Percentiles rank a stretch among this genome's conserved stretches.
phyloP scores from a whole-genome alignment of 2,329 filamentous ascomycete genomes.

The Colletotrichum limetticola region DNA sequence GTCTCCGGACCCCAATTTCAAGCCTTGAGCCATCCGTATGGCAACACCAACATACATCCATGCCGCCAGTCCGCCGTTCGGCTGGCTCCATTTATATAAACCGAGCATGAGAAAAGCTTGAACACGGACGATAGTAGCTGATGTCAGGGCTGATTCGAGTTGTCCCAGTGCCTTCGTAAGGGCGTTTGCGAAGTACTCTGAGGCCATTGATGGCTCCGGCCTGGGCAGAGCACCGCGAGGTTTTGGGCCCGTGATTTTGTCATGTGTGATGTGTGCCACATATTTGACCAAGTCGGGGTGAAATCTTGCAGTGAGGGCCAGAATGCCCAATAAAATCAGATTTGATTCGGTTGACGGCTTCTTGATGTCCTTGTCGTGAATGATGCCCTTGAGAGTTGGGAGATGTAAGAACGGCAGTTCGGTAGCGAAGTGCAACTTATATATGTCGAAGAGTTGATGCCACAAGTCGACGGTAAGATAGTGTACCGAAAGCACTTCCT shows the following conservation, averaged over 20 bases:
- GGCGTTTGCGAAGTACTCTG: conserved; percentile 72
- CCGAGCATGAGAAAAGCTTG: conserved; percentile 78
- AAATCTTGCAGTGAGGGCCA: conserved; percentile 77
- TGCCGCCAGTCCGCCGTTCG: conserved; percentile 65
- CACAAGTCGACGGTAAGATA: conserved; percentile 74
- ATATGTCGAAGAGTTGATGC: conserved; percentile 76
- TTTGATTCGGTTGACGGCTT: conserved; percentile 59
- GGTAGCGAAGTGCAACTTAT: conserved; percentile 76
- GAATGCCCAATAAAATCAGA: conserved; percentile 71
- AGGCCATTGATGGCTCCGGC: conserved; percentile 64
- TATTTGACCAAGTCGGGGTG: conserved; percentile 69
- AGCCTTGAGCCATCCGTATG: conserved; percentile 70
- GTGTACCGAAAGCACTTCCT: conserved; percentile 70
- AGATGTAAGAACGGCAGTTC: conserved; percentile 79
- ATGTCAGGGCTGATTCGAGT: conserved; percentile 57
- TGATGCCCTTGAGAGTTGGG: conserved; percentile 67
- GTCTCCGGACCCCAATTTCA: conserved; percentile 70
- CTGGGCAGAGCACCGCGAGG: conserved; percentile 46
- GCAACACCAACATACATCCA: conserved; percentile 76
- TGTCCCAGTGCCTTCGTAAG: conserved; percentile 63
- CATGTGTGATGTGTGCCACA: conserved; percentile 52
- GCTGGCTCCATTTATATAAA: conserved; percentile 77
- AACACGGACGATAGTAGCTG: conserved; percentile 69
- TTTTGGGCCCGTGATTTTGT: conserved; percentile 44
- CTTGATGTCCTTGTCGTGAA: conserved; percentile 50